A percentile compares a stretch with the other conserved stretches of the same genome.
These are phyloP conservation scores for Leccinum olivaceoglutinosum DNA, from an alignment of 1,284 basidiomycete genomes.

Conservation along the genomic window DNA sequence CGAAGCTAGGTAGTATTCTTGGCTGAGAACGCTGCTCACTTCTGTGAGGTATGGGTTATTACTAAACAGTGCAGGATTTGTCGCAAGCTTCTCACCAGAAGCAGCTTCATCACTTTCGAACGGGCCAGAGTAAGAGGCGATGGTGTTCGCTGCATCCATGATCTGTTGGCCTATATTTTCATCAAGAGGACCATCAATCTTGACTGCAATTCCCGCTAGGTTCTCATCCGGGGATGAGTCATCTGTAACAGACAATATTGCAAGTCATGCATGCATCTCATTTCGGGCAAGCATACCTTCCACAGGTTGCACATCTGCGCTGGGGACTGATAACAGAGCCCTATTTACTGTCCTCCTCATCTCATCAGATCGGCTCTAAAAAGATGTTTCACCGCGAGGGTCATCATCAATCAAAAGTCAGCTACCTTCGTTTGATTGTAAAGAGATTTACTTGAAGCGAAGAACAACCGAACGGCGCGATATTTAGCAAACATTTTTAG, in stretches of 20 bases:
- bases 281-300: background rate
- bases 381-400: background rate
- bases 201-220: slow-evolving; percentile 5
- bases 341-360: slow-evolving; percentile 3
- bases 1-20: background rate
- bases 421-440: slow-evolving; percentile 5
- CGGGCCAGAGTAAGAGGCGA: background rate
- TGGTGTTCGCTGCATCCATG: background rate
- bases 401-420: background rate
- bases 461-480: slow-evolving; percentile 1
- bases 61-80: background rate
- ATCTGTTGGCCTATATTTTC: slow-evolving; percentile 4
- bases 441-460: background rate
- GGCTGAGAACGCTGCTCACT: background rate
- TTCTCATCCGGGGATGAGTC: background rate
- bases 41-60: background rate
- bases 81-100: background rate
- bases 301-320: background rate
- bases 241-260: background rate
- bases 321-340: slow-evolving; percentile 5
- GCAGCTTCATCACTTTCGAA: background rate
- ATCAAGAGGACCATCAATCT: slow-evolving; percentile 8
- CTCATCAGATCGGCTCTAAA: slow-evolving; percentile 8
- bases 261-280: background rate
- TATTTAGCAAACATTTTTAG: background rate